Percentiles rank a stretch among this genome's conserved stretches.
phyloP scores from a whole-genome alignment of 2,329 filamentous ascomycete species.

The Apiospora koreana region DNA sequence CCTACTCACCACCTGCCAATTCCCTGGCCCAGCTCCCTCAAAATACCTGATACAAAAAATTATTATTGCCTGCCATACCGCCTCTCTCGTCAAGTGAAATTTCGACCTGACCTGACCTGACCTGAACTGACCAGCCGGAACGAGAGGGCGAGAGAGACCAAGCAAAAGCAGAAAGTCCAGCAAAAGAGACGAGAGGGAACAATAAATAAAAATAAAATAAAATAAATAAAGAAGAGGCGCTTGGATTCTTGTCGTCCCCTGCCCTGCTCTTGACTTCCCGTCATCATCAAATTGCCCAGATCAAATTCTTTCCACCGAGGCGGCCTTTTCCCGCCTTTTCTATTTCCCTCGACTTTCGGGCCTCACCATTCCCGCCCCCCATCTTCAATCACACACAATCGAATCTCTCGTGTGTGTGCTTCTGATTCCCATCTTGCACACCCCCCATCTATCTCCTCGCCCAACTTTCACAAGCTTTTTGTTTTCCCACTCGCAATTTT shows the following conservation, averaged over 20 bases:
- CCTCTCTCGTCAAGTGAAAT: slow-evolving; percentile 4
- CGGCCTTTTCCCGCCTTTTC: background rate
- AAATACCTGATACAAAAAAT: background rate
- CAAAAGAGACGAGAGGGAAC: background rate
- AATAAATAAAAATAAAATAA: background rate
- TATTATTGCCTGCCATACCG: slow-evolving; percentile 7
- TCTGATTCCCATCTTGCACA: slow-evolving; percentile 3
- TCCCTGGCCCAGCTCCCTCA: background rate
- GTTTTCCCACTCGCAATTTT: background rate
- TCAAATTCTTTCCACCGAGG: slow-evolving; percentile 5
- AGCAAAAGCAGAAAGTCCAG: background rate
- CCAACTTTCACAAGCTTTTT: slow-evolving; percentile 5
- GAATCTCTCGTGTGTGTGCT: background rate
- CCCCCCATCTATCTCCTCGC: slow-evolving; percentile 1
- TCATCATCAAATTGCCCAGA: slow-evolving; percentile 9
- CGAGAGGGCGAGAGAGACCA: background rate
- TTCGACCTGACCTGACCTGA: slow-evolving; percentile 2
- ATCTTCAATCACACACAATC: slow-evolving; percentile 8
- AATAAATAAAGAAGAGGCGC: background rate
- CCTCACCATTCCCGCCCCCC: slow-evolving; percentile 1
- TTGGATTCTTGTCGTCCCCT: slow-evolving; percentile 1
- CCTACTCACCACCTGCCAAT: slow-evolving; percentile 1
- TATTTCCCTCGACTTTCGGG: background rate
- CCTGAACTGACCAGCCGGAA: background rate
- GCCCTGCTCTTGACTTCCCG: slow-evolving; percentile 2